Conservation (phyloP, 495 filamentous ascomycete species). For the Penicillium paxilli region DNA sequence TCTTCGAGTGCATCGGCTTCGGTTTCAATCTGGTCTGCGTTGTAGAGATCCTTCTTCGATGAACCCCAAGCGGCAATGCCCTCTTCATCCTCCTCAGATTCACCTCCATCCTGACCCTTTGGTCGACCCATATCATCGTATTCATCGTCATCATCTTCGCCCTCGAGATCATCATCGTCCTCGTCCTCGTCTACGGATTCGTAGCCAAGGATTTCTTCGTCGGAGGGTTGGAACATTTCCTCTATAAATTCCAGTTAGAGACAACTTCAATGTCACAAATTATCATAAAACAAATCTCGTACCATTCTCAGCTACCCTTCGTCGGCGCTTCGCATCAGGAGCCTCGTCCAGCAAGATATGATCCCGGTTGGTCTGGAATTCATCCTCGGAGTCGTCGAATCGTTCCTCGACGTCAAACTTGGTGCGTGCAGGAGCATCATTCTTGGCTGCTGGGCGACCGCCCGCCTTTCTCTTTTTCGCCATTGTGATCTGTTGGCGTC, state of each 20-base stretch:
- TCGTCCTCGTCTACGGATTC: conserved; percentile 51
- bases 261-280: neutral
- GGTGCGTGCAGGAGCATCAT: conserved; percentile 38
- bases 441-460: conserved; percentile 49
- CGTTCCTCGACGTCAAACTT: conserved; percentile 68
- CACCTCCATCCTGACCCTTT: conserved; percentile 23
- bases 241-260: conserved; percentile 43
- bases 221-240: conserved; percentile 66
- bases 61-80: conserved; percentile 82
- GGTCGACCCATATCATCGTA: conserved; percentile 29
- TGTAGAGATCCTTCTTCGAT: conserved; percentile 87
- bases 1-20: conserved; percentile 91
- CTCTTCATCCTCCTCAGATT: conserved; percentile 62
- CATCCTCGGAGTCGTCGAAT: conserved; percentile 89
- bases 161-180: conserved; percentile 54
- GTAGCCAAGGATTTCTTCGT: conserved; percentile 83
- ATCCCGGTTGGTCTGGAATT: conserved; percentile 81
- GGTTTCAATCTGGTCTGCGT: conserved; percentile 85
- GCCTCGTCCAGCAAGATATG: conserved; percentile 80
- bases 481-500: conserved; percentile 49
- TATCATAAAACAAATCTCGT: conserved; percentile 14
- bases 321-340: conserved; percentile 72
- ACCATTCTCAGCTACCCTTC: conserved; percentile 66
- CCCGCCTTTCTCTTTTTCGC: conserved; percentile 79
- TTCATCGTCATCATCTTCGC: conserved; percentile 47